phyloP scores from a whole-genome alignment of 2,329 filamentous ascomycete genomes.

The Pyrenophora tritici-repentis region DNA sequence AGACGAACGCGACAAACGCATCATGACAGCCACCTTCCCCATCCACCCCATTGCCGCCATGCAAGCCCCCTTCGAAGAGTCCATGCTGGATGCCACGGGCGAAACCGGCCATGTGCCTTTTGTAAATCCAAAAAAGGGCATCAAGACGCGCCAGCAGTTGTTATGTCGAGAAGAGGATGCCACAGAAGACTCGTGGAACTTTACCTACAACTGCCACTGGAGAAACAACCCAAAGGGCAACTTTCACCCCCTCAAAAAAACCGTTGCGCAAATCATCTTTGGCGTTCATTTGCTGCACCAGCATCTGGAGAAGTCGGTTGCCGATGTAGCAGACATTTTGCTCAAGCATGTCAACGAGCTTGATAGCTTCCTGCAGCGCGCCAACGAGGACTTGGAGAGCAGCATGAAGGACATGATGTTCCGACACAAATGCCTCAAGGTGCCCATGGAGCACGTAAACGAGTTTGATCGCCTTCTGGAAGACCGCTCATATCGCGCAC shows the following conservation, averaged over 20 bases:
- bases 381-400: constrained; percentile 80
- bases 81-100: constrained; percentile 70
- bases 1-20: constrained; percentile 40
- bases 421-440: constrained; percentile 76
- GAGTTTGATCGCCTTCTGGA: constrained; percentile 88
- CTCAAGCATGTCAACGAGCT: constrained; percentile 93
- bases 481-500: constrained; percentile 78
- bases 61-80: constrained; percentile 83
- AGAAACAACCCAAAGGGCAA: constrained; percentile 74
- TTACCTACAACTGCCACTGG: constrained; percentile 76
- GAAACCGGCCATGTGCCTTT: constrained; percentile 41
- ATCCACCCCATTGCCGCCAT: constrained; percentile 74
- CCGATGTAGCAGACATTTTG: constrained; percentile 85
- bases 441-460: constrained; percentile 80
- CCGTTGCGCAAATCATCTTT: constrained; percentile 90
- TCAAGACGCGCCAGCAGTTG: constrained; percentile 44
- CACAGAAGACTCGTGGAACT: constrained; percentile 69
- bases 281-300: constrained; percentile 87
- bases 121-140: constrained; percentile 49
- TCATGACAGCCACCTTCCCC: constrained; percentile 50
- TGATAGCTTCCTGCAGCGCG: constrained; percentile 85
- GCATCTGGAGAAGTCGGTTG: constrained; percentile 83
- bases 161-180: constrained; percentile 66
- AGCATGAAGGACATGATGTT: constrained; percentile 73
- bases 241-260: constrained; percentile 86